Evolutionary conservation across 202 grass and related monocot species (phyloP).

Genomic region (Sporobolus alterniflorus): DNA sequence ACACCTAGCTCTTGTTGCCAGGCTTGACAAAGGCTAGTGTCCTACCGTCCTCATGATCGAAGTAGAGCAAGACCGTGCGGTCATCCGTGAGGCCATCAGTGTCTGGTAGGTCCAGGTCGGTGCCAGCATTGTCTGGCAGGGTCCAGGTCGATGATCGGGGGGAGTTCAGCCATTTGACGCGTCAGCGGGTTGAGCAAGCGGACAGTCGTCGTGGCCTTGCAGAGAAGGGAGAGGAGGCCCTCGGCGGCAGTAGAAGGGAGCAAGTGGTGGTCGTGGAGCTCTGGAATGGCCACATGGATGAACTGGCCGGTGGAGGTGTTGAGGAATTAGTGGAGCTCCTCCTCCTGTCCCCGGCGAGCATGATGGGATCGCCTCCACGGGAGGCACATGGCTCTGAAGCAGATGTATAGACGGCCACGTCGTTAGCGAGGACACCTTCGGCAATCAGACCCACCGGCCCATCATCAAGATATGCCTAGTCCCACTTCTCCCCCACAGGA

Average conservation of each 20-base stretch:
- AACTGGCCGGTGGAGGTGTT: not conserved
- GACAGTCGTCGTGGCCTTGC: not conserved
- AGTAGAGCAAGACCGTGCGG: too few species aligned
- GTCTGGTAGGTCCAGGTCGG: too few species aligned
- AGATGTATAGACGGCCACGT: not conserved
- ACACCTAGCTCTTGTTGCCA: too few species aligned
- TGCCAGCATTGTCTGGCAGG: too few species aligned
- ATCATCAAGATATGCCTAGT: not conserved
- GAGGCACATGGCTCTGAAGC: not conserved
- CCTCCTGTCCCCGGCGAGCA: not conserved
- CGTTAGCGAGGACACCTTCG: not conserved
- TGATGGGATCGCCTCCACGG: not conserved
- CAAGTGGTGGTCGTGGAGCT: not conserved
- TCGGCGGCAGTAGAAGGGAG: not conserved
- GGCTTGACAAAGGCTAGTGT: too few species aligned
- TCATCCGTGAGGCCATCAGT: too few species aligned
- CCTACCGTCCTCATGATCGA: too few species aligned
- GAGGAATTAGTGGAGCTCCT: not conserved
- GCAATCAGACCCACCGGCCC: not conserved
- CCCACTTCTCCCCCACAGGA: too few species aligned
- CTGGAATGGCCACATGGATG: not conserved
- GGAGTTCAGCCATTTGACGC: not conserved
- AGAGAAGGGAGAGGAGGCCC: not conserved
- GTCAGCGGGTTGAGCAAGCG: not conserved
- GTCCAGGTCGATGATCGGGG: too few species aligned